Evolutionary conservation across 768 basidiomycete genomes (phyloP), one percentile per base, ranked within the genome.

Genomic region (Neoboletus brunneissimus): DNA sequence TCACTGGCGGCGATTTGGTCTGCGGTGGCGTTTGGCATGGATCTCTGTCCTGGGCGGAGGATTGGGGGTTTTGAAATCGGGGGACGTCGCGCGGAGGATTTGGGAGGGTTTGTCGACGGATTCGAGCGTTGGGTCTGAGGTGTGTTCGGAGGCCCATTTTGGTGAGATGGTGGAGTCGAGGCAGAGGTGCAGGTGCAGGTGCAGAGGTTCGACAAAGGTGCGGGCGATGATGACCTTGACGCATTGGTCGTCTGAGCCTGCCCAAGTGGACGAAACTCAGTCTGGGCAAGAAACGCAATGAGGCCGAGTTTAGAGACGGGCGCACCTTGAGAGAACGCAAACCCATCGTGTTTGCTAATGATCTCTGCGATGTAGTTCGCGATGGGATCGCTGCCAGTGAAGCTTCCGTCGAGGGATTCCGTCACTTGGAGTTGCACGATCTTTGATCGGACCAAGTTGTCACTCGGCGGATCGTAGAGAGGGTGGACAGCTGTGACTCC

Each of bases 401-500:
- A 22, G 35, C 35, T 50, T 2, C 56, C 27, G 11, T 49, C 12
- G 27, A 43, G 41, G 1, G 41, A 23, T 22, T 35, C 20, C n/a
- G 18, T 29, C 12, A n/a, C 23, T 6, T 32, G 34, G 22, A 38
- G 43, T 8, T 27, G 22, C 29, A 38, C 42, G 7, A 11, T 41
- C 18, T 59, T 35, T 23, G 18, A 32, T 23, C 6, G n/a, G 11
- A 32, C 35, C 10, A 38, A 0, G 27, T 25, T 15, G 12, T 7
- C 23, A 16, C 35, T 32, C 12, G 41, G 42, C 5, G 48, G 34
- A 27, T 27, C n/a, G 27, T 56, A 56, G 18, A 27, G 4, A 27
- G 35, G 43, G 11, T 55, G 43, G 27, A 56, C 56, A 20, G 38
- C 54, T 1, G 54, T 48, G 34, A 51, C 50, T 58, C 56, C 23